A percentile compares a stretch with the other conserved stretches of the same genome.
These are phyloP conservation scores for Colletotrichum trifolii DNA, from an alignment of 2,329 filamentous ascomycete genomes.

Conservation along the genomic window DNA sequence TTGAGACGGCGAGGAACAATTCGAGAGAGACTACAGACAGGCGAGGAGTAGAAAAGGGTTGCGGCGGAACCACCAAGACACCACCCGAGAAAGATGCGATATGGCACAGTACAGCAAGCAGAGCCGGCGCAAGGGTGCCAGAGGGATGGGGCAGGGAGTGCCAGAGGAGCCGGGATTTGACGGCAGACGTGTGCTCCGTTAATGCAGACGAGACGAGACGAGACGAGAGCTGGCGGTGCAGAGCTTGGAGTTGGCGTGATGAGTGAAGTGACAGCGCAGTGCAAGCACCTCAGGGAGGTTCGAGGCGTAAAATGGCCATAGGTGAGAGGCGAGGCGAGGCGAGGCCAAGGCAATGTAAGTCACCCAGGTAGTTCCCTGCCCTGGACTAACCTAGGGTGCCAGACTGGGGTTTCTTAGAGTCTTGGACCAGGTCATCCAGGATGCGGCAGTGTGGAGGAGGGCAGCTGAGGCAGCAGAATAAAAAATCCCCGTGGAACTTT, in stretches of 20 bases:
- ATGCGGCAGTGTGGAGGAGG: constrained; percentile 23
- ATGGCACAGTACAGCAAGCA: constrained; percentile 9
- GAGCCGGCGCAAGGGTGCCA: constrained; percentile 26
- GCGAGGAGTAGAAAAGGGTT: constrained; percentile 1
- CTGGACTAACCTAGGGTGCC: no score
- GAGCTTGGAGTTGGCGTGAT: background rate
- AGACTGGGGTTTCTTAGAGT: no score
- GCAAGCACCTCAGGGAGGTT: background rate
- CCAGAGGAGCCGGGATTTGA: background rate
- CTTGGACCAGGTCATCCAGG: no score
- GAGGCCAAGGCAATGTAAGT: background rate
- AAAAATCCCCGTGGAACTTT: constrained; percentile 4
- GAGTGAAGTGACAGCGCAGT: constrained; percentile 1
- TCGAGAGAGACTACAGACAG: constrained; percentile 7
- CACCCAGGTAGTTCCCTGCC: no score
- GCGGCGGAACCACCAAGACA: constrained; percentile 32
- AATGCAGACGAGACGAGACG: no score
- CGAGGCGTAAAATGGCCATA: background rate
- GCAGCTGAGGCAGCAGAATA: constrained; percentile 34
- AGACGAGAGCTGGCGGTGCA: constrained; percentile 8
- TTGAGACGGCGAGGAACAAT: background rate
- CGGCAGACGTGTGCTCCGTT: background rate
- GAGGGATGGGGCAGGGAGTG: constrained; percentile 19
- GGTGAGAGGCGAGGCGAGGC: constrained; percentile 24
- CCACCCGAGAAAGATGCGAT: constrained; percentile 1